phyloP scores from a whole-genome alignment of 2,329 filamentous ascomycete species.

The Colletotrichum brevisporum region DNA sequence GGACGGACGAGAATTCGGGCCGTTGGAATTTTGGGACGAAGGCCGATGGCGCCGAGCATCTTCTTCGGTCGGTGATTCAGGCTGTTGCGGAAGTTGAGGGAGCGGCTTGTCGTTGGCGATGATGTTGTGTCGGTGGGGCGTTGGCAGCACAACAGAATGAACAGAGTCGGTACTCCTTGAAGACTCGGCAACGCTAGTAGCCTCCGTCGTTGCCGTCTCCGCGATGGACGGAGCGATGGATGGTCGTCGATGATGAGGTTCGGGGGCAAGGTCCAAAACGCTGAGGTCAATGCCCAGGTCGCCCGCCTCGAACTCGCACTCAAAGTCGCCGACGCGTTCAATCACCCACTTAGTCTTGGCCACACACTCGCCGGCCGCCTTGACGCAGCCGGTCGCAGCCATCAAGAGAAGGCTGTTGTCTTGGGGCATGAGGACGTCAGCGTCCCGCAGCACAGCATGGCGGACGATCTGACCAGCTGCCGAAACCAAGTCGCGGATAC shows the following conservation, averaged over 20 bases:
- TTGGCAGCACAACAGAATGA: constrained; percentile 41
- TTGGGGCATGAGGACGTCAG: constrained; percentile 84
- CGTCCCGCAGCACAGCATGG: constrained; percentile 76
- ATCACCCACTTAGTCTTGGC: constrained; percentile 88
- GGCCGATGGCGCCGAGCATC: constrained; percentile 40
- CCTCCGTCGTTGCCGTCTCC: constrained; percentile 52
- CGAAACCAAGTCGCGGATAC: constrained; percentile 83
- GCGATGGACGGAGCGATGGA: constrained; percentile 49
- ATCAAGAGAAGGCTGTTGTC: constrained; percentile 82
- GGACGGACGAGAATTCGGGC: constrained; percentile 58
- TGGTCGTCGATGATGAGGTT: constrained; percentile 50
- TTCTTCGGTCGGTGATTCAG: constrained; percentile 58
- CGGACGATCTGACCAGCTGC: constrained; percentile 85
- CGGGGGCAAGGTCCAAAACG: constrained; percentile 60
- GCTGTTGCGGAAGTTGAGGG: constrained; percentile 71
- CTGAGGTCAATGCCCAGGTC: constrained; percentile 69
- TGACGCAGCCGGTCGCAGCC: constrained; percentile 89
- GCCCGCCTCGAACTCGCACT: constrained; percentile 79
- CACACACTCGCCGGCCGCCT: constrained; percentile 91
- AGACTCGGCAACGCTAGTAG: constrained; percentile 56
- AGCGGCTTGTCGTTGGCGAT: constrained; percentile 74
- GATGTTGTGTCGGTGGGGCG: constrained; percentile 54
- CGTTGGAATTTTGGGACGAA: constrained; percentile 46
- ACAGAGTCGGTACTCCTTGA: constrained; percentile 51
- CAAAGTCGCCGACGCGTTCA: constrained; percentile 91